These are phyloP conservation scores for Thalassia testudinum DNA, from an alignment of 116 monocot species.

Conservation along the genomic window DNA sequence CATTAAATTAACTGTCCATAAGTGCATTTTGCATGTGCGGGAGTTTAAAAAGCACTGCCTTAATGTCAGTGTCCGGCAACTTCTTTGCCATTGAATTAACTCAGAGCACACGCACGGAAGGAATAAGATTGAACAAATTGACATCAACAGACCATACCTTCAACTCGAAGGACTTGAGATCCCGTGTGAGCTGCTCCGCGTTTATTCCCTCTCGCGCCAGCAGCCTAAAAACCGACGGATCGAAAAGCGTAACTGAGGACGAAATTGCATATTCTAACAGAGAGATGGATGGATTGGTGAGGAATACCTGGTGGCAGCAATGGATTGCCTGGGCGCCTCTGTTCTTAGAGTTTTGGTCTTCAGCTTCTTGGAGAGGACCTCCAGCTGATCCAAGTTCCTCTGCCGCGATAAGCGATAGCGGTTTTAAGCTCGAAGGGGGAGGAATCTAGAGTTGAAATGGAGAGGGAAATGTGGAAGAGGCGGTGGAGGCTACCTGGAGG, in stretches of 20 bases:
- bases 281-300: not conserved
- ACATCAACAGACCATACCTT: slow-evolving; percentile 26
- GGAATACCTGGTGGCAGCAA: slow-evolving; percentile 68
- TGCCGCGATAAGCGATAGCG: slow-evolving; percentile 15
- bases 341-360: slow-evolving; percentile 64
- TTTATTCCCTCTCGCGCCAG: slow-evolving; percentile 91
- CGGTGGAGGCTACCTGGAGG: slow-evolving; percentile 64
- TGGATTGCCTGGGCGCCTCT: slow-evolving; percentile 65
- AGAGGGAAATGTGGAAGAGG: no score
- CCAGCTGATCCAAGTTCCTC: slow-evolving; percentile 91
- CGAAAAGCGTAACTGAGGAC: no score
- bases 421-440: not conserved
- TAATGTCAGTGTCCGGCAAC: no score
- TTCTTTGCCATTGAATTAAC: no score
- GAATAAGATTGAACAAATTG: not conserved
- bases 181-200: slow-evolving; percentile 86
- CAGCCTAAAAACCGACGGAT: slow-evolving; percentile 30
- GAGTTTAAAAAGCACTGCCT: no score
- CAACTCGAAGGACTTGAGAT: slow-evolving; percentile 83
- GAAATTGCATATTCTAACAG: not conserved
- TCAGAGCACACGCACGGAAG: no score
- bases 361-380: slow-evolving; percentile 81
- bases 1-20: no score
- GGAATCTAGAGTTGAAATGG: no score
- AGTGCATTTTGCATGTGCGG: no score